These are phyloP conservation scores for button mushroom (Agaricus bisporus) DNA, from an alignment of 768 basidiomycete genomes.

Conservation along the genomic window DNA sequence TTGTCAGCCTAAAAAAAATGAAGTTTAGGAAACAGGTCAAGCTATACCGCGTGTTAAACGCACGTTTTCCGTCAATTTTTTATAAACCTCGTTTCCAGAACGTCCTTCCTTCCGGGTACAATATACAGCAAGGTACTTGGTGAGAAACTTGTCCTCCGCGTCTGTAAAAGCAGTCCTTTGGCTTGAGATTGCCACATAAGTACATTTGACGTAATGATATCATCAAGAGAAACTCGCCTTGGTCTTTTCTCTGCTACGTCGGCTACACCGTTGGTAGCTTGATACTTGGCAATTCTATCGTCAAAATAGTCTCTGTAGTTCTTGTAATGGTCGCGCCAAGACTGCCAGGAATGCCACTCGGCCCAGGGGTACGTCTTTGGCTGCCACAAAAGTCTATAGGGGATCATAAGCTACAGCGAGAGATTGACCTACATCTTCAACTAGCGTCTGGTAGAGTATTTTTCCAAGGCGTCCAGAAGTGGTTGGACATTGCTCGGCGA, in stretches of 20 bases:
- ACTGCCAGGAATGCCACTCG: slow-evolving; percentile 43
- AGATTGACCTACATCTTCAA: slow-evolving; percentile 33
- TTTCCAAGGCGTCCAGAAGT: slow-evolving; percentile 38
- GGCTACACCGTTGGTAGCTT: slow-evolving; percentile 5
- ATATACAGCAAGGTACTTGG: neutral
- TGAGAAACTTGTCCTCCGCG: neutral
- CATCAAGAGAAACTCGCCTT: neutral
- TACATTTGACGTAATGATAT: neutral
- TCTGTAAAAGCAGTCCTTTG: neutral
- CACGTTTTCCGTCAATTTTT: slow-evolving; percentile 34
- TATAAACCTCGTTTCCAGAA: neutral
- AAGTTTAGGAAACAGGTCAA: neutral
- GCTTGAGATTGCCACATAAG: neutral
- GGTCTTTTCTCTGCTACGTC: neutral
- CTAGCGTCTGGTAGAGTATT: slow-evolving; percentile 34
- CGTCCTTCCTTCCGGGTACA: neutral
- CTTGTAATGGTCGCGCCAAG: slow-evolving; percentile 57
- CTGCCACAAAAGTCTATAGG: slow-evolving; percentile 20
- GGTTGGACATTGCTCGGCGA: neutral
- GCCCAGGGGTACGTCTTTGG: slow-evolving; percentile 44
- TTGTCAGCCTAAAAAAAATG: slow-evolving; percentile 24
- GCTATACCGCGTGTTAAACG: neutral
- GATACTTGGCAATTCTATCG: slow-evolving; percentile 31
- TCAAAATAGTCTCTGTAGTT: slow-evolving; percentile 39
- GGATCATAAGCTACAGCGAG: neutral